Base-by-base conservation (phyloP, 768 basidiomycete genomes). In the Daedaleopsis sinensis region DNA sequence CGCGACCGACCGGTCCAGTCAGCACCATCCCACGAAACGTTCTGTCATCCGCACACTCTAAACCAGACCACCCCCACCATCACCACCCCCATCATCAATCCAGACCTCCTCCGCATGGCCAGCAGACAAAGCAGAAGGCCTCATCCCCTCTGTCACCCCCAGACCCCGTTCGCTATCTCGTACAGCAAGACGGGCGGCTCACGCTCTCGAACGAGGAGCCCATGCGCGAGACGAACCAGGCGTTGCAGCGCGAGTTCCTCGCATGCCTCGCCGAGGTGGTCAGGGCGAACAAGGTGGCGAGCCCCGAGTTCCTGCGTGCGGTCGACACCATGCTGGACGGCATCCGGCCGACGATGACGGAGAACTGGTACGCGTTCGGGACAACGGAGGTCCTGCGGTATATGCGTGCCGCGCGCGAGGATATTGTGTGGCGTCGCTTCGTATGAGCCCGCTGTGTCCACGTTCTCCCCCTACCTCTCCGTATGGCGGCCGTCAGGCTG, bases 191-290 rank as follows among this genome's bases (percentile, higher is more conserved):
- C 18, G 57, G 57, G 24, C 21, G 21, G 39, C 57, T 58, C 24
- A 52, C 50, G 32, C 57, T 58, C 16, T 51, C 57, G 15, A 49
- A 52, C 24, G 24, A 18, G 24, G 24, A 58, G 42, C 57, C 57
- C 18, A 18, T 49, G 1, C 16, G 16, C 7, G 57, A 58, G 42
- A 4, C 50, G 24, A 58, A 58, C 12, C 50, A 58, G 12, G 57
- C 57, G 15, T 37, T 58, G 5, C 57, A 51, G 50, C 57, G 57
- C 21, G 57, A 58, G 50, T 58, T 58, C 42, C 57, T 58, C 57
- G 57, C 57, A 7, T 58, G 57, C 42, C 50, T 58, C n/a, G 50
- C 50, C 16, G 57, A 58, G 39, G 42, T 58, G 23, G 57, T 58
- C 13, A 32, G 18, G 16, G 49, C 49, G 16, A 58, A 58, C 42